Evolutionary conservation across 176 grass and related monocot genomes (phyloP).

Genomic region (Ensete ventricosum): DNA sequence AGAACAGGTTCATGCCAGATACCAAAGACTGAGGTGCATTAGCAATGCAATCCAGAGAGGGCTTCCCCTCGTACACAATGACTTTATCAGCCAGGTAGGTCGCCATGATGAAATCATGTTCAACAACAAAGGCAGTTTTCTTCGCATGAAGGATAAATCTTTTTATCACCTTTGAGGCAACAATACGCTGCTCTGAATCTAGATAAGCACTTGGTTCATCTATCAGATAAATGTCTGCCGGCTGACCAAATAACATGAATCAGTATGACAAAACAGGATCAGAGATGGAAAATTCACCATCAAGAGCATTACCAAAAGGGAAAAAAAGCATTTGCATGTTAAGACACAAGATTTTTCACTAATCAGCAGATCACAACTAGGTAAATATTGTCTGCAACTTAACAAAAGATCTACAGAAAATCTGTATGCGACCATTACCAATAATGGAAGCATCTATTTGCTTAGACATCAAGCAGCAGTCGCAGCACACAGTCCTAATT

Average conservation of each 20-base stretch:
- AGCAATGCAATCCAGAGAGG: conserved; percentile 65
- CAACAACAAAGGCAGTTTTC: conserved; percentile 89
- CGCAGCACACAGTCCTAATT: neutral
- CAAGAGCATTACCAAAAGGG: neutral
- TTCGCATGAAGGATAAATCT: conserved; percentile 91
- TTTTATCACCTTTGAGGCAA: conserved; percentile 84
- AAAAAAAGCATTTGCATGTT: neutral
- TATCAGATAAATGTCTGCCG: conserved; percentile 88
- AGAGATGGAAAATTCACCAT: neutral
- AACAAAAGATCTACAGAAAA: neutral
- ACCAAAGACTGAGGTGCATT: conserved; percentile 67
- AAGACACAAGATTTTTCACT: neutral
- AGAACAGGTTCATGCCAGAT: conserved; percentile 82
- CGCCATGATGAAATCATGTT: conserved; percentile 95
- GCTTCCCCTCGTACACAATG: conserved; percentile 65
- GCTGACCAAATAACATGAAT: conserved; percentile 30
- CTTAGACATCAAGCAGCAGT: no score
- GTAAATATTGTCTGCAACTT: neutral
- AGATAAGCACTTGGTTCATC: conserved; percentile 89
- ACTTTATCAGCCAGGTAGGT: conserved; percentile 89
- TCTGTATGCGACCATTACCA: neutral
- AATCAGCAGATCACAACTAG: neutral
- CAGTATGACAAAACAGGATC: neutral
- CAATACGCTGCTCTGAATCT: conserved; percentile 84
- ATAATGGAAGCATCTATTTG: no score